Percentiles rank a stretch among this genome's conserved stretches.
Conservation (phyloP, 208 protist species). For the Trichomonas vaginalis region DNA sequence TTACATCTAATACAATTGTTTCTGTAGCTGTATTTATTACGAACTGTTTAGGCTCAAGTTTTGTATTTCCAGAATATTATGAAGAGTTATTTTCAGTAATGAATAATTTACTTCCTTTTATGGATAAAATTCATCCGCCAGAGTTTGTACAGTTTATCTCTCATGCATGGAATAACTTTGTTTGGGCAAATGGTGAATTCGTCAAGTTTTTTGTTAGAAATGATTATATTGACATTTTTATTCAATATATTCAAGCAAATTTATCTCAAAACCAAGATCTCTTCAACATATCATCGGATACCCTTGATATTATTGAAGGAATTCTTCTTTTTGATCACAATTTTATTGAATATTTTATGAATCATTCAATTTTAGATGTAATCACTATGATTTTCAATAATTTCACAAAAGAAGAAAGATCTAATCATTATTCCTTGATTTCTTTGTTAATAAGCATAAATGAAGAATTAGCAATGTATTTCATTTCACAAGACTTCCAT, state of each 20-base stretch:
- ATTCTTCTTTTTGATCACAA: background rate
- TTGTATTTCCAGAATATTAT: background rate
- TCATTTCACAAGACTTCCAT: background rate
- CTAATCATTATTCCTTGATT: background rate
- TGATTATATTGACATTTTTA: background rate
- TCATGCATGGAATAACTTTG: background rate
- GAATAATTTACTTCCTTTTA: background rate
- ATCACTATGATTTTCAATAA: background rate
- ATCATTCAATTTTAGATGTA: background rate
- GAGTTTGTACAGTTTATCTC: background rate
- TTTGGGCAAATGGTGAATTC: background rate
- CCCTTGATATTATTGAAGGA: background rate
- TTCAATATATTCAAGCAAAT: background rate
- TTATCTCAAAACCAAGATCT: background rate
- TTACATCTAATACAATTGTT: background rate
- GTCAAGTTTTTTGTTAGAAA: background rate
- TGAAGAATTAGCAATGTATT: background rate
- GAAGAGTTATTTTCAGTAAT: background rate
- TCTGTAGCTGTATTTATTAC: background rate
- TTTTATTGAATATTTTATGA: background rate
- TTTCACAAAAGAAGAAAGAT: background rate
- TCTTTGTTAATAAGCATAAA: background rate
- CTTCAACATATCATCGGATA: background rate
- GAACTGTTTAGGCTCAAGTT: background rate
- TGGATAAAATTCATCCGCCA: background rate